phyloP scores from a whole-genome alignment of 148 eudicot genomes.

The Vaccinium vitisidaea region DNA sequence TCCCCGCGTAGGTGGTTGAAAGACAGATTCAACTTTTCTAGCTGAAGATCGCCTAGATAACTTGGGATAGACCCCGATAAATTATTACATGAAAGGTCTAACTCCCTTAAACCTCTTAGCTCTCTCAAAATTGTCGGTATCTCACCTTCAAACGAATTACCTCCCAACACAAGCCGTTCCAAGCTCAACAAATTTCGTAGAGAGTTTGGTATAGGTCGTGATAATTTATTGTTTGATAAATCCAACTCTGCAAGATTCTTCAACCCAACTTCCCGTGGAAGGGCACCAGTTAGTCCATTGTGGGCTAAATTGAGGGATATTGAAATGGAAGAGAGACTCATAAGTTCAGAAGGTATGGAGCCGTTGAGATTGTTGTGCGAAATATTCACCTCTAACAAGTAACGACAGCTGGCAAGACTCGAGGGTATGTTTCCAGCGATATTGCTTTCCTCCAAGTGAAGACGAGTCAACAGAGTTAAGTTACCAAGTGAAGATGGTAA shows the following conservation, averaged over 20 bases:
- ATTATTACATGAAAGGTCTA: conserved; percentile 7
- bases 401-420: conserved; percentile 8
- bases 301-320: background rate
- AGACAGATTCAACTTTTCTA: conserved; percentile 3
- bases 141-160: conserved; percentile 5
- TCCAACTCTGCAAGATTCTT: background rate
- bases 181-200: background rate
- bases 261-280: conserved; percentile 15
- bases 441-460: background rate
- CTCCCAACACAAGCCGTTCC: background rate
- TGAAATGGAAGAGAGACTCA: background rate
- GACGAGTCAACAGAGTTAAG: background rate
- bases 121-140: background rate
- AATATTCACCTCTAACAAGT: background rate
- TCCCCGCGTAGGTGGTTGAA: background rate
- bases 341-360: conserved; percentile 13
- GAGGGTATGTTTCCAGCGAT: conserved; percentile 12
- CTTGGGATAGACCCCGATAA: background rate
- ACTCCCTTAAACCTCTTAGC: background rate
- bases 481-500: conserved; percentile 10
- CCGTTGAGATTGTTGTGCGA: conserved; percentile 12
- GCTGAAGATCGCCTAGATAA: background rate
- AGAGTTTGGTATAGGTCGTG: conserved; percentile 3
- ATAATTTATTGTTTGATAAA: conserved; percentile 6
- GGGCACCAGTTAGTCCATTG: conserved; percentile 11